These are phyloP conservation scores for Pulveroboletus sp. DNA, from an alignment of 768 basidiomycete genomes.

Conservation along the genomic window DNA sequence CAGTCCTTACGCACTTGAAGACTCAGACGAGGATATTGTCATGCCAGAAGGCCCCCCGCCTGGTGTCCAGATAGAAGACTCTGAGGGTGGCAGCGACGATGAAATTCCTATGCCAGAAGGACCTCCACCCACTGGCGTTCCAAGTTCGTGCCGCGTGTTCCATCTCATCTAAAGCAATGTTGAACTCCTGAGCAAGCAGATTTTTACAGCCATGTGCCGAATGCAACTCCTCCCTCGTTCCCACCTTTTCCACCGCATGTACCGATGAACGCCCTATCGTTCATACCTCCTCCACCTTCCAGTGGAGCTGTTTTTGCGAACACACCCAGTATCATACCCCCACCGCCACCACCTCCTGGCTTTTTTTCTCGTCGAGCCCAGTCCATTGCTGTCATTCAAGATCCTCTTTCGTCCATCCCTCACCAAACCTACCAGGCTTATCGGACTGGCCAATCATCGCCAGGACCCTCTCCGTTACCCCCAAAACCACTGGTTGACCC, in stretches of 20 bases:
- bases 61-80: conserved; percentile 34
- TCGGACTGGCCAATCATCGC: conserved; percentile 40
- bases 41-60: conserved; percentile 65
- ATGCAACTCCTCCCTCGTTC: conserved; percentile 9
- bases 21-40: conserved; percentile 54
- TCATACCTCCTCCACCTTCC: conserved; percentile 15
- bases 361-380: conserved; percentile 59
- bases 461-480: conserved; percentile 43
- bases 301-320: conserved; percentile 2
- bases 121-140: conserved; percentile 48
- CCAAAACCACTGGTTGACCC: conserved; percentile 34
- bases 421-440: conserved; percentile 78
- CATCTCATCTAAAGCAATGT: too few species aligned
- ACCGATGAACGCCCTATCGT: conserved; percentile 18
- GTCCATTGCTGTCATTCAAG: conserved; percentile 56
- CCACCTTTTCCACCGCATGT: conserved; percentile 23
- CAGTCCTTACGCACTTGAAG: conserved; percentile 5
- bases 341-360: conserved; percentile 53
- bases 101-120: conserved; percentile 89
- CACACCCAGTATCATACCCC: conserved; percentile 22
- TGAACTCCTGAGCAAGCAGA: conserved; percentile 7
- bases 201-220: conserved; percentile 2
- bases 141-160: conserved; percentile 16
- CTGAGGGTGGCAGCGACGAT: conserved; percentile 60
- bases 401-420: conserved; percentile 71